These are phyloP conservation scores for Gynochthodes officinalis DNA, from an alignment of 257 asterid genomes.

Conservation along the genomic window DNA sequence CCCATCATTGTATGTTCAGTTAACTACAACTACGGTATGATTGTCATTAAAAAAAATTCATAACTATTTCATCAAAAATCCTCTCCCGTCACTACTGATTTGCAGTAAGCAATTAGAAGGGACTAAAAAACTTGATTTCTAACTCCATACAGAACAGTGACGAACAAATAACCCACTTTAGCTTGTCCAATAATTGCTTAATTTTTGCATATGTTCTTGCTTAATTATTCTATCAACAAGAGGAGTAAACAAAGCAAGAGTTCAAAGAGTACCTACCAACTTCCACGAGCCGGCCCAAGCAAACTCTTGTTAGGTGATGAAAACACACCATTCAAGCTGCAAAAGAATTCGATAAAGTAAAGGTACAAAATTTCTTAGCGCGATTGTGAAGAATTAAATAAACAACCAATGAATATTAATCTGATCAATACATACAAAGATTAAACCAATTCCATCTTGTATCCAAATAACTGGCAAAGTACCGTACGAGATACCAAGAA, in stretches of 20 bases:
- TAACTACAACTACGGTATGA: not conserved
- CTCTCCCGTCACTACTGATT: not conserved
- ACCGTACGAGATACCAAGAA: constrained; percentile 18
- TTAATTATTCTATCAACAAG: not conserved
- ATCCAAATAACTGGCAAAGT: constrained; percentile 36
- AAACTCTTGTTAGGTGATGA: not conserved
- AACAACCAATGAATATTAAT: constrained; percentile 15
- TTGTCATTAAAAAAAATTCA: not conserved
- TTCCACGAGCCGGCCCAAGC: not conserved
- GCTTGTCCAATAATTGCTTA: not conserved
- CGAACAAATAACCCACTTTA: too few species aligned
- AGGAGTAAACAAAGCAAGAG: not conserved
- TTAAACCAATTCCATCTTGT: not conserved
- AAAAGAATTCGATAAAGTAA: not conserved
- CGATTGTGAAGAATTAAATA: not conserved
- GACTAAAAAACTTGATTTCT: not conserved
- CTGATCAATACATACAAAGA: constrained; percentile 13
- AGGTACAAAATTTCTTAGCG: not conserved
- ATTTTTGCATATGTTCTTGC: not conserved
- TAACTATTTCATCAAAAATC: not conserved
- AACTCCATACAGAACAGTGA: too few species aligned
- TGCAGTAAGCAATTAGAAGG: not conserved
- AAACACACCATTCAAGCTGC: constrained; percentile 6
- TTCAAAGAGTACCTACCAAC: not conserved
- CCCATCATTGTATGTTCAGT: too few species aligned